Evolutionary conservation across 2,329 filamentous ascomycete genomes (phyloP).

Genomic region (Fusarium metavorans): DNA sequence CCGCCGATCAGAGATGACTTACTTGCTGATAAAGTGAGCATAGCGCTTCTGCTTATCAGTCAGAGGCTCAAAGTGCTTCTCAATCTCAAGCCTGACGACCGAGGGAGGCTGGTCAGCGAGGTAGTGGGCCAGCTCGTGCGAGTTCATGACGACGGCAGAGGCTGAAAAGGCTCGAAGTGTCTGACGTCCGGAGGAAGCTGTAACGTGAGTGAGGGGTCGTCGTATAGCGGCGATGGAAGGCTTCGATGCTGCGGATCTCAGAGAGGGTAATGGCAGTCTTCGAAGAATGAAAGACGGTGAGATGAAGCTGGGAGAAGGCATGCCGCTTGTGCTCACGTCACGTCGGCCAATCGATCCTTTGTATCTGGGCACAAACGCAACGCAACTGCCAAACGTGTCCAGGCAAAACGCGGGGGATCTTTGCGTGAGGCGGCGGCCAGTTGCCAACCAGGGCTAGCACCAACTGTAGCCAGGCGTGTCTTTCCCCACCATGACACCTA

Average conservation of each 20-base stretch:
- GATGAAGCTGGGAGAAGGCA: slow-evolving; percentile 50
- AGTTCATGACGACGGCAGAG: slow-evolving; percentile 62
- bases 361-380: slow-evolving; percentile 38
- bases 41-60: slow-evolving; percentile 85
- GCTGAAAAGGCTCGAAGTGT: slow-evolving; percentile 48
- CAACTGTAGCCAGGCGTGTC: slow-evolving; percentile 2
- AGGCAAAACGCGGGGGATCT: slow-evolving; percentile 21
- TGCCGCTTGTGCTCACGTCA: slow-evolving; percentile 38
- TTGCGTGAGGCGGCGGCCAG: slow-evolving; percentile 8
- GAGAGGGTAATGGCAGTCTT: slow-evolving; percentile 51
- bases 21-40: slow-evolving; percentile 89
- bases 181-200: slow-evolving; percentile 37
- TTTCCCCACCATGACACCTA: slow-evolving; percentile 13
- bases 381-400: slow-evolving; percentile 44
- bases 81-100: slow-evolving; percentile 88
- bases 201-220: slow-evolving; percentile 39
- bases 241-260: slow-evolving; percentile 48
- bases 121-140: slow-evolving; percentile 78
- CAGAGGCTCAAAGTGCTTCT: slow-evolving; percentile 88
- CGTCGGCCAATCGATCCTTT: slow-evolving; percentile 38
- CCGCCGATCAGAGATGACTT: slow-evolving; percentile 43
- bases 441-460: slow-evolving; percentile 33
- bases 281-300: slow-evolving; percentile 50
- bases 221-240: slow-evolving; percentile 33
- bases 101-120: slow-evolving; percentile 91